These are phyloP conservation scores for Lentinus tigrinus DNA, from an alignment of 768 basidiomycete species.

Conservation along the genomic window DNA sequence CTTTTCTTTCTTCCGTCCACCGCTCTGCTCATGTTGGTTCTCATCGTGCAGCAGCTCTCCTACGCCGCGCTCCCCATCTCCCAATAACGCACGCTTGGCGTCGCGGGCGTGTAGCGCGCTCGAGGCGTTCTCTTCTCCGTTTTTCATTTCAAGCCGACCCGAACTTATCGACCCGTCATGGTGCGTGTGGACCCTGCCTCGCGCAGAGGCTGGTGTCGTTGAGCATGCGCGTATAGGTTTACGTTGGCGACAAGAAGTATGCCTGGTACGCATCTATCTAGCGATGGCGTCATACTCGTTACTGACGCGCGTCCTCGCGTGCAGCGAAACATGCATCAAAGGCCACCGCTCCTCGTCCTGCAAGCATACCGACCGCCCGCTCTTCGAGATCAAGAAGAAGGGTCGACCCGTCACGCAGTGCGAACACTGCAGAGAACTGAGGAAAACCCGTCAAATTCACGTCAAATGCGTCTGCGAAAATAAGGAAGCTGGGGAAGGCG, in stretches of 20 bases:
- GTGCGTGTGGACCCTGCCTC: conserved; percentile 30
- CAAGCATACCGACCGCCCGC: conserved; percentile 82
- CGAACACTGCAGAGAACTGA: conserved; percentile 29
- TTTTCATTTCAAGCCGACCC: conserved; percentile 1
- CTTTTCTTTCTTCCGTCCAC: conserved; percentile 2
- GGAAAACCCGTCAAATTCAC: conserved; percentile 43
- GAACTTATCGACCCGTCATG: conserved; percentile 41
- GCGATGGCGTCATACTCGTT: conserved; percentile 6
- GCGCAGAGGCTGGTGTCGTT: neutral
- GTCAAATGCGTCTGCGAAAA: conserved; percentile 38
- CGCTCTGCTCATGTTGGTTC: conserved; percentile 20
- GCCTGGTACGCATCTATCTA: conserved; percentile 55
- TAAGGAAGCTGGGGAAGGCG: conserved; percentile 11
- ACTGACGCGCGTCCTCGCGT: neutral
- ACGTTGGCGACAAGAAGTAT: conserved; percentile 77
- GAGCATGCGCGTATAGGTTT: conserved; percentile 43
- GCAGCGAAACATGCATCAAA: conserved; percentile 90
- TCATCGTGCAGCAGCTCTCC: conserved; percentile 12
- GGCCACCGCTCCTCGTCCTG: conserved; percentile 90
- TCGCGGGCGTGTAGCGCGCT: conserved; percentile 53
- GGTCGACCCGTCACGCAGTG: conserved; percentile 59
- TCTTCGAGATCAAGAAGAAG: conserved; percentile 79
- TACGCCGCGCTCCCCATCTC: conserved; percentile 24
- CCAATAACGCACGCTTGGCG: conserved; percentile 55
- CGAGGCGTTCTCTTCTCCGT: conserved; percentile 24